Evolutionary conservation across 495 filamentous ascomycete genomes (phyloP).

Genomic region (Tuber calosporum): DNA sequence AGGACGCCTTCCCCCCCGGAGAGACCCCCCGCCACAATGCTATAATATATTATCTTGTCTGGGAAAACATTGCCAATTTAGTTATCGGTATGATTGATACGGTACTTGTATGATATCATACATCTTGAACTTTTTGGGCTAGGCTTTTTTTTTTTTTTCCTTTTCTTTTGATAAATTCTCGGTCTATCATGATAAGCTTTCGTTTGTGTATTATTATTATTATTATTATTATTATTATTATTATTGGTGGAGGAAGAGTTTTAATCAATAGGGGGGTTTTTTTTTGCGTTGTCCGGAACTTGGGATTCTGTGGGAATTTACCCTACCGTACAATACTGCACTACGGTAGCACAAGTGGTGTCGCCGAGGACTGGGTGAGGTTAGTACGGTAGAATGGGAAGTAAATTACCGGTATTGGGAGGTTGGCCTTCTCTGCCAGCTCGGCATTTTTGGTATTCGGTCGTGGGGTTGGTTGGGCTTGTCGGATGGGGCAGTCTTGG

Average conservation of each 20-base stretch:
- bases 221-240: too few species aligned
- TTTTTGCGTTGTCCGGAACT: background rate
- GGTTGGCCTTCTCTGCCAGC: background rate
- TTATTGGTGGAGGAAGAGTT: background rate
- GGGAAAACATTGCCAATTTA: too few species aligned
- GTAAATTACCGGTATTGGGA: too few species aligned
- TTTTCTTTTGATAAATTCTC: background rate
- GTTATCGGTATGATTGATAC: too few species aligned
- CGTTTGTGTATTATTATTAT: too few species aligned
- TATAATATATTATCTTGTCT: too few species aligned
- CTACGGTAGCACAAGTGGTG: background rate
- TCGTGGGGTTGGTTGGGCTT: background rate
- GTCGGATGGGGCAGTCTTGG: background rate
- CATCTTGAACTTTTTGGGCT: background rate
- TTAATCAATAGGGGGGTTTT: background rate
- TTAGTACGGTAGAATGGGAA: background rate
- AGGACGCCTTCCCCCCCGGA: too few species aligned
- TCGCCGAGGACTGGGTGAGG: background rate
- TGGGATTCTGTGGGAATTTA: background rate
- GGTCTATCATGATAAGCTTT: background rate
- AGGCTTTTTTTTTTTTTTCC: too few species aligned
- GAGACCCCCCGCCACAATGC: too few species aligned
- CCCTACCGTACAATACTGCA: background rate
- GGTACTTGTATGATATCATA: too few species aligned
- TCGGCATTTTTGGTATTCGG: background rate